These are phyloP conservation scores for Perkinsus marinus DNA, from an alignment of 169 alveolate genomes.

Conservation along the genomic window DNA sequence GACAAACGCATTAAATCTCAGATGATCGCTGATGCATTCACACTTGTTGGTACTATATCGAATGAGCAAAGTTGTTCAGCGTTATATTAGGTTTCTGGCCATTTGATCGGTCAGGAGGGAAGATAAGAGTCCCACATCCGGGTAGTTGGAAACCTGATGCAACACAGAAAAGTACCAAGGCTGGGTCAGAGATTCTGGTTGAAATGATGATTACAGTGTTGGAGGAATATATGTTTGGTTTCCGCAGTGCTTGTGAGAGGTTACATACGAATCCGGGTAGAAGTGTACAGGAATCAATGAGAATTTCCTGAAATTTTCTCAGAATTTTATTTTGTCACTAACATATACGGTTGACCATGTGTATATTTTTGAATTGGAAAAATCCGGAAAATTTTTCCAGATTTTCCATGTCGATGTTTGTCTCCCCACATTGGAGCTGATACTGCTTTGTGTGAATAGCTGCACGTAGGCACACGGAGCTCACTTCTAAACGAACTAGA, in stretches of 20 bases:
- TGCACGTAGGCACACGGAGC: not conserved
- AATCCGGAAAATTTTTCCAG: too few relatives aligned
- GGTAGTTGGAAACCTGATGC: not conserved
- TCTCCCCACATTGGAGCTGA: not conserved
- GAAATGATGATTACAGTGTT: too few relatives aligned
- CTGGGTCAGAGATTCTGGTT: too few relatives aligned
- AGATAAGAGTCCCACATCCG: not conserved
- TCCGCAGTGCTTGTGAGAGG: too few relatives aligned
- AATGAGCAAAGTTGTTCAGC: not conserved
- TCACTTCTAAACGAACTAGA: not conserved
- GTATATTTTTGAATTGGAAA: too few relatives aligned
- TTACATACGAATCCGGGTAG: too few relatives aligned
- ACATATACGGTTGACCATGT: too few relatives aligned
- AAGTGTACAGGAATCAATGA: too few relatives aligned
- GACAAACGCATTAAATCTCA: slow-evolving; percentile 48
- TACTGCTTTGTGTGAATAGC: not conserved
- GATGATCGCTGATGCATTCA: slow-evolving; percentile 45
- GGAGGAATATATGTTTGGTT: too few relatives aligned
- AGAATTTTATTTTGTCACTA: too few relatives aligned
- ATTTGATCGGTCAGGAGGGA: not conserved
- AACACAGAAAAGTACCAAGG: not conserved
- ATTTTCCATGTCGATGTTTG: too few relatives aligned
- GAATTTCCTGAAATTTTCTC: too few relatives aligned
- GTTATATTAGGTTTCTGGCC: not conserved
- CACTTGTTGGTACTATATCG: slow-evolving; percentile 33